These are phyloP conservation scores for Candida easanensis DNA, from an alignment of 805 yeast genomes.

Conservation along the genomic window DNA sequence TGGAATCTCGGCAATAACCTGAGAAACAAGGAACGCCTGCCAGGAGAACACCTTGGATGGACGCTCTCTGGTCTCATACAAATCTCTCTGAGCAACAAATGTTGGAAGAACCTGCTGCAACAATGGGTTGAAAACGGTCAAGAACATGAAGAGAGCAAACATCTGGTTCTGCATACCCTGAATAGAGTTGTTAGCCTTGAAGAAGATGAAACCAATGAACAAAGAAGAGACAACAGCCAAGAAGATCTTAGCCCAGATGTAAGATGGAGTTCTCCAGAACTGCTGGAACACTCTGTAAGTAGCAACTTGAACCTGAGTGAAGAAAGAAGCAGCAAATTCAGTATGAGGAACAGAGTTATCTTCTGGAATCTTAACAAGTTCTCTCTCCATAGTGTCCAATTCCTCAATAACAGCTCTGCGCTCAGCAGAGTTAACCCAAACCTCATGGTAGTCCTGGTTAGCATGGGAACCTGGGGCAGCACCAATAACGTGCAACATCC, in stretches of 20 bases:
- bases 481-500: constrained; percentile 87
- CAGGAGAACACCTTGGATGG: constrained; percentile 72
- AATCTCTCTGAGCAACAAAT: constrained; percentile 57
- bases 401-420: constrained; percentile 55
- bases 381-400: constrained; percentile 61
- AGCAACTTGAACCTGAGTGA: constrained; percentile 43
- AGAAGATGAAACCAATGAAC: constrained; percentile 74
- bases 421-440: constrained; percentile 73
- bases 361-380: constrained; percentile 40
- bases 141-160: constrained; percentile 71
- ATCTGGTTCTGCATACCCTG: constrained; percentile 82
- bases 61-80: constrained; percentile 71
- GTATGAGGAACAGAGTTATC: constrained; percentile 32
- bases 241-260: constrained; percentile 56
- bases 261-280: constrained; percentile 65
- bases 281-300: constrained; percentile 58
- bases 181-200: constrained; percentile 57
- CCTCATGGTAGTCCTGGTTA: constrained; percentile 67
- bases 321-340: constrained; percentile 43
- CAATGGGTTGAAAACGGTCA: constrained; percentile 52
- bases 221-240: constrained; percentile 55
- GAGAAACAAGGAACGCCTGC: constrained; percentile 59
- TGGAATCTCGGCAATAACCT: constrained; percentile 64
- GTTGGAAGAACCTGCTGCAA: constrained; percentile 63
- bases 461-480: constrained; percentile 82